These are phyloP conservation scores for Polyporus tsugae DNA, from an alignment of 1,284 basidiomycete species.

Conservation along the genomic window DNA sequence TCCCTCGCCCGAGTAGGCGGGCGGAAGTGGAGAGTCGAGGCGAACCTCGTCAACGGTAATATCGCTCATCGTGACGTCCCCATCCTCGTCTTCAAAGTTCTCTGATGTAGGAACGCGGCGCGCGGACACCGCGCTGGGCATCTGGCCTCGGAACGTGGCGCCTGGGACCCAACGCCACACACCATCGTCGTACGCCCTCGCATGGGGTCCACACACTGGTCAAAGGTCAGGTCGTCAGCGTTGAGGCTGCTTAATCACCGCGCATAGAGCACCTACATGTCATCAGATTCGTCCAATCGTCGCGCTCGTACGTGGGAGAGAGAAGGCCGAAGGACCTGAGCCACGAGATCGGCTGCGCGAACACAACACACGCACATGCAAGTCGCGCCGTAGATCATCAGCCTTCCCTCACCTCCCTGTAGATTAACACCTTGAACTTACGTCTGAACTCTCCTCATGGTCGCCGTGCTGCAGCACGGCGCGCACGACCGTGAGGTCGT, in stretches of 20 bases:
- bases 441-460: not conserved
- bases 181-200: constrained; percentile 17
- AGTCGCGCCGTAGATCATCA: not conserved
- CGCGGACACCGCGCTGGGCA: not conserved
- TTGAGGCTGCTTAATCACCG: no score
- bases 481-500: constrained; percentile 20
- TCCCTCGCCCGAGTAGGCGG: not conserved
- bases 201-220: constrained; percentile 19
- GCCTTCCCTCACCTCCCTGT: not conserved
- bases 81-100: constrained; percentile 7
- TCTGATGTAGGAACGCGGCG: not conserved
- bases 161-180: constrained; percentile 22
- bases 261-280: constrained; percentile 10
- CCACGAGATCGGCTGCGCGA: constrained; percentile 17
- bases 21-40: not conserved
- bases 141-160: constrained; percentile 11
- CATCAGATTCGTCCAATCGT: constrained; percentile 27
- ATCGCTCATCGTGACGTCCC: constrained; percentile 17
- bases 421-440: constrained; percentile 5
- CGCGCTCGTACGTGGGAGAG: constrained; percentile 18
- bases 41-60: constrained; percentile 4
- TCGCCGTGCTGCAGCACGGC: constrained; percentile 18
- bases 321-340: constrained; percentile 14
- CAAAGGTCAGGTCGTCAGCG: not conserved
- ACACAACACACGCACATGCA: not conserved